Evolutionary conservation across 192 early-diverging fungal species (phyloP), one percentile per base, ranked within the genome.

Genomic region (Coemansia sp.): DNA sequence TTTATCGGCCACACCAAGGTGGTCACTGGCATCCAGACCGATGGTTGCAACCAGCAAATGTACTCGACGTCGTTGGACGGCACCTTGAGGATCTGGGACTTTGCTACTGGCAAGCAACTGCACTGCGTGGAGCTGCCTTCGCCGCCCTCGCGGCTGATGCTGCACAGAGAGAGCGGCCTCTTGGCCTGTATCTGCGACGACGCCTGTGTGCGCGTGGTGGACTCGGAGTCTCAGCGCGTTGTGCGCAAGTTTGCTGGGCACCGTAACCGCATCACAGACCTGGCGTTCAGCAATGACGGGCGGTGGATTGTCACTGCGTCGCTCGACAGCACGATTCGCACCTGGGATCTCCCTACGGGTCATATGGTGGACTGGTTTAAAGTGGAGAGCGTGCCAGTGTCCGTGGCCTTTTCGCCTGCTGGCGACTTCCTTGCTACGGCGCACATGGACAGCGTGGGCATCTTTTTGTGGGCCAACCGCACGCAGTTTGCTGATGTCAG

Each of bases 261-360:
- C 75, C 80, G 85, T 38, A 94, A 89, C 73, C 86, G 93, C 29
- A 94, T 99, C 61, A 91, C 93, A 12, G 93, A 96, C 68, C 74
- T 95, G 80, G 91, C 90, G 10, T 94, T 98, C 72, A 95, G 90
- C 71, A 91, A 91, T 13, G 96, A 99, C 77, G 93, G 92, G 51
- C 89, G 96, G 56, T 93, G 93, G 93, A 80, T 99, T 7, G 87
- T 98, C 29, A 91, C 93, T 3, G 64, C 86, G 9, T 89, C 91
- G 15, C 80, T 93, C 59, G 98, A 99, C 86, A 82, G 87, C 44
- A 95, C 91, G 5, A 85, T 99, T 46, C 88, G 95, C 61, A 95
- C 95, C 1, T 99, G 96, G 96, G 98, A 99, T 80, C 76, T 99
- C 60, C 95, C 96, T 8, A 91, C 93, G 1, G 95, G 95, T 7